Conservation (phyloP, 345 rosid species). For the Citrus australasica region DNA sequence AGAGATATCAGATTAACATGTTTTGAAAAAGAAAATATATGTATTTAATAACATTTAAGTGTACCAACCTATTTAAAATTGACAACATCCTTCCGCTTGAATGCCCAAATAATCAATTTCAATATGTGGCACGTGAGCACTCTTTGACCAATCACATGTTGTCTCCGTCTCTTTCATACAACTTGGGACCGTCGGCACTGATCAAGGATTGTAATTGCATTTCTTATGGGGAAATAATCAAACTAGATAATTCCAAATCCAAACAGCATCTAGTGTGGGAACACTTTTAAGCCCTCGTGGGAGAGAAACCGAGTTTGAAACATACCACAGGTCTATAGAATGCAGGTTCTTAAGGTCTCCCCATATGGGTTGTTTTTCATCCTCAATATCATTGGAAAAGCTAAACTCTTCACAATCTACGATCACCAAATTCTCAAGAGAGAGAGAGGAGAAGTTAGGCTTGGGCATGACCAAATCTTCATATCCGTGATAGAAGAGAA, state of each 20-base stretch:
- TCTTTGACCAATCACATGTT: neutral
- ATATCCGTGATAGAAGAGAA: neutral
- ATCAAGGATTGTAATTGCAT: neutral
- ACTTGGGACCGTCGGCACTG: neutral
- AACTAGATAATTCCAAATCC: neutral
- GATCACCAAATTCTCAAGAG: too few relatives aligned
- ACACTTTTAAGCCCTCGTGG: too few relatives aligned
- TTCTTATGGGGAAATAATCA: neutral
- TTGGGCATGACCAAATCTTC: too few relatives aligned
- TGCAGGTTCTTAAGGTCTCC: too few relatives aligned
- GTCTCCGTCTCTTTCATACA: neutral
- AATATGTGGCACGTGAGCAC: neutral
- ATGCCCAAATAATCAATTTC: neutral
- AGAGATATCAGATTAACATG: too few relatives aligned
- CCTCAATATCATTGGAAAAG: too few relatives aligned
- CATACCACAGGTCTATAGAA: neutral
- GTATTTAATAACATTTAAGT: too few relatives aligned
- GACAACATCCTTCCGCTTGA: neutral
- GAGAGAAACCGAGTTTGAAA: neutral
- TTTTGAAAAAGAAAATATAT: too few relatives aligned
- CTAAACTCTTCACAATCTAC: too few relatives aligned
- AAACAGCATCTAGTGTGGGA: neutral
- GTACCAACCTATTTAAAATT: neutral
- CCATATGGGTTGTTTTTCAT: too few relatives aligned
- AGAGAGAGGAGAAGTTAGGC: too few relatives aligned